A percentile compares a stretch with the other conserved stretches of the same genome.
phyloP scores from a whole-genome alignment of 176 grass and related monocot species.

The Melocanna baccifera region DNA sequence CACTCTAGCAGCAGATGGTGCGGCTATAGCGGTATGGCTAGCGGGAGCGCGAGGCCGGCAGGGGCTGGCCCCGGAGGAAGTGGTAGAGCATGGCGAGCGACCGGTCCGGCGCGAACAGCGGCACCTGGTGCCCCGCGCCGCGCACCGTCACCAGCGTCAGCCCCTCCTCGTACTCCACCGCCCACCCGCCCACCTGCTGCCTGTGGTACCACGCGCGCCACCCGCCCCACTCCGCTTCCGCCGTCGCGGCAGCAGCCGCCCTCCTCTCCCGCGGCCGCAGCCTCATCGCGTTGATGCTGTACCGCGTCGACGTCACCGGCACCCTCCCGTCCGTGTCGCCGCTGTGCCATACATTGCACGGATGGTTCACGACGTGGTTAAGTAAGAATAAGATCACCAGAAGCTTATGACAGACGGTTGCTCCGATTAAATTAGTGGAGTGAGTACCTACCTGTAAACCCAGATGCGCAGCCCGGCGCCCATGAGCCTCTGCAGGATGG shows the following conservation, averaged over 20 bases:
- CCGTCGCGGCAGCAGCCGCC: neutral
- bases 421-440: neutral
- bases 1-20: neutral
- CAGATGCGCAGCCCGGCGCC: conserved; percentile 66
- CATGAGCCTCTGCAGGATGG: conserved; percentile 85
- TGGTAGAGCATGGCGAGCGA: conserved; percentile 69
- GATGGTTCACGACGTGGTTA: neutral
- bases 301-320: conserved; percentile 84
- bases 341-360: conserved; percentile 21
- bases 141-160: conserved; percentile 75
- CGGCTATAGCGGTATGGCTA: neutral
- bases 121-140: conserved; percentile 92
- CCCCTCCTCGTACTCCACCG: conserved; percentile 82
- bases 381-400: neutral
- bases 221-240: conserved; percentile 31
- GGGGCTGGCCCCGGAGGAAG: conserved; percentile 56
- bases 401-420: neutral
- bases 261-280: conserved; percentile 36
- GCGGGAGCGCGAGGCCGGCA: conserved; percentile 38
- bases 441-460: conserved; percentile 71
- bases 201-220: conserved; percentile 81
- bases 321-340: conserved; percentile 92
- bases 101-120: conserved; percentile 62
- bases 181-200: conserved; percentile 83
- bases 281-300: conserved; percentile 79